Evolutionary conservation across 495 filamentous ascomycete genomes (phyloP).

Genomic region (Terfezia claveryi): DNA sequence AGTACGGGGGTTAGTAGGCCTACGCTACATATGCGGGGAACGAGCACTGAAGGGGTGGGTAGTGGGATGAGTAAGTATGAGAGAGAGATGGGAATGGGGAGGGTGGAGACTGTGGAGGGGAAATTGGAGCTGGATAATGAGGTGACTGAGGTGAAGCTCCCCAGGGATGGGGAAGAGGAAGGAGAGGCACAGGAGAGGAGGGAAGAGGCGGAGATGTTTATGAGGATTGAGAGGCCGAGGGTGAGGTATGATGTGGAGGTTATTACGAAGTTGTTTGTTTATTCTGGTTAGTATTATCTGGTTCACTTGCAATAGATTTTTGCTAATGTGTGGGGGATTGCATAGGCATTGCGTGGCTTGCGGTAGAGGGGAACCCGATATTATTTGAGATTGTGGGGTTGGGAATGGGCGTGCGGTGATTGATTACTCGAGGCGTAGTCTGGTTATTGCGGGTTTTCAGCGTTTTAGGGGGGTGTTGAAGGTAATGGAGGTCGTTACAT

Average conservation of each 20-base stretch:
- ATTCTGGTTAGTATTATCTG: constrained; percentile 42
- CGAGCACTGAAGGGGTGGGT: background rate
- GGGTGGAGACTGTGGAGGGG: background rate
- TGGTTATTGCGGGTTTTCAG: too few species aligned
- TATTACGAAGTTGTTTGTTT: constrained; percentile 87
- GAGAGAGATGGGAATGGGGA: background rate
- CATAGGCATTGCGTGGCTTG: too few species aligned
- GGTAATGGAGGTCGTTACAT: too few species aligned
- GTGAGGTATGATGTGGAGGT: constrained; percentile 95
- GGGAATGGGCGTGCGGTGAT: too few species aligned
- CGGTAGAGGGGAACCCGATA: too few species aligned
- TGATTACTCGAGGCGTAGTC: too few species aligned
- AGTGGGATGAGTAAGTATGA: background rate
- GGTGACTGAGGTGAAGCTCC: background rate
- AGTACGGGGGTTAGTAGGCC: too few species aligned
- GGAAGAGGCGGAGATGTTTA: constrained; percentile 66
- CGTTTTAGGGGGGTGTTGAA: too few species aligned
- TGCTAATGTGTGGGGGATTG: too few species aligned
- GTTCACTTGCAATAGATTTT: background rate
- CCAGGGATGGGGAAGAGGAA: background rate
- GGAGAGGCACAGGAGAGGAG: background rate
- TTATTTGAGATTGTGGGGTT: too few species aligned
- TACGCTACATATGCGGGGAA: too few species aligned
- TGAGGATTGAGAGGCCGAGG: constrained; percentile 59
- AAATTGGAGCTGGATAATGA: background rate